These are phyloP conservation scores for Xylaria sp. DNA, from an alignment of 2,329 filamentous ascomycete species.

Conservation along the genomic window DNA sequence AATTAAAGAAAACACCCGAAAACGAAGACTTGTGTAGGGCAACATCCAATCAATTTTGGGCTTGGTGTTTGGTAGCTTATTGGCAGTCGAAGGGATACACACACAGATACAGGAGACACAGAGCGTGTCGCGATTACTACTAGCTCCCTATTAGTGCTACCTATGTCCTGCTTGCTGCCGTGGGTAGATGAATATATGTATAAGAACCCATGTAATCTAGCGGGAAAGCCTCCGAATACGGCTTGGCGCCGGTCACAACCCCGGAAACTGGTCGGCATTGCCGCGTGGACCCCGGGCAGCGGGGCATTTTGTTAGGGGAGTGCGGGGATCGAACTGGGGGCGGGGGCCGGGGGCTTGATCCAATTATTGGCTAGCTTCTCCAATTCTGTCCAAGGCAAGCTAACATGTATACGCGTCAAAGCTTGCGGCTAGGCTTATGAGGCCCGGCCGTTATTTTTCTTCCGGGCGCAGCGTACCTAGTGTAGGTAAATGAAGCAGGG, in stretches of 20 bases:
- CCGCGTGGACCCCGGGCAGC: constrained; percentile 1
- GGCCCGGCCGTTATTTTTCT: neutral
- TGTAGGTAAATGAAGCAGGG: neutral
- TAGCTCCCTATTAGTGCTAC: neutral
- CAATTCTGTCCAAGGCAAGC: neutral
- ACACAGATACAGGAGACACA: neutral
- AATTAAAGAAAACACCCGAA: no score
- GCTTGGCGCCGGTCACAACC: neutral
- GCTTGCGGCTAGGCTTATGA: neutral
- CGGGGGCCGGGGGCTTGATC: neutral
- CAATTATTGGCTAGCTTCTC: neutral
- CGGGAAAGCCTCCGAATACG: neutral
- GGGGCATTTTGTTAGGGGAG: neutral
- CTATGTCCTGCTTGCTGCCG: neutral
- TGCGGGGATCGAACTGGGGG: constrained; percentile 4
- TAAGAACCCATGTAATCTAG: neutral
- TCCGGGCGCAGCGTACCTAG: neutral
- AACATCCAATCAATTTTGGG: no score
- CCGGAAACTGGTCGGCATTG: neutral
- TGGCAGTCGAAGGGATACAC: neutral
- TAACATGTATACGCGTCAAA: neutral
- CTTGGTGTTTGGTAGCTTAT: no score
- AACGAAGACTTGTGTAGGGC: no score
- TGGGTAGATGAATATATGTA: neutral
- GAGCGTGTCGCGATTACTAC: neutral